Percentiles rank a stretch among this genome's conserved stretches.
phyloP scores from a whole-genome alignment of 495 filamentous ascomycete species.

The Daldinia vernicosa region DNA sequence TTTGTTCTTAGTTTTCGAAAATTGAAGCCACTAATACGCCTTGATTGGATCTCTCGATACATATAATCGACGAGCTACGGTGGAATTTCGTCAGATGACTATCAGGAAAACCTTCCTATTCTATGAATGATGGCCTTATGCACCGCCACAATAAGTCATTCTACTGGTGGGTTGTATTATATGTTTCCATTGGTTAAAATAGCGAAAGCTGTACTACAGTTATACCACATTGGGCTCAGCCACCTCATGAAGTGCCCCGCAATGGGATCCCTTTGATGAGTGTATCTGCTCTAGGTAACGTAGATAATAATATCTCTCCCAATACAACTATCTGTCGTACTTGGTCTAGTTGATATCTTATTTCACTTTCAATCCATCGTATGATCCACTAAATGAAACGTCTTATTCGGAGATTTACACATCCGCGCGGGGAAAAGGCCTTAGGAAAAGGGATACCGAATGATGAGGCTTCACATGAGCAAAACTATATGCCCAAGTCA shows the following conservation, averaged over 20 bases:
- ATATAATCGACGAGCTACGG: background rate
- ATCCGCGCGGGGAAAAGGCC: background rate
- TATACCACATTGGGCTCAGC: conserved; percentile 2
- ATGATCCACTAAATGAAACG: background rate
- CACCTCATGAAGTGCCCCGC: background rate
- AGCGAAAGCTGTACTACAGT: background rate
- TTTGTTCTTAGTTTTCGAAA: background rate
- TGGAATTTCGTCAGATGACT: background rate
- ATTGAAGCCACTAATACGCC: background rate
- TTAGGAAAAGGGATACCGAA: background rate
- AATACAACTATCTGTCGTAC: background rate
- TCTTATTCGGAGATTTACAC: background rate
- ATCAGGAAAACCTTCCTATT: background rate
- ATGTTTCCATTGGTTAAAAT: background rate
- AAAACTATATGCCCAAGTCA: background rate
- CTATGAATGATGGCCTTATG: background rate
- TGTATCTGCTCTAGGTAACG: background rate
- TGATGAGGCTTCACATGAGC: background rate
- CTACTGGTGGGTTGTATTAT: background rate
- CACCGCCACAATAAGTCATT: background rate
- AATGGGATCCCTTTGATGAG: background rate
- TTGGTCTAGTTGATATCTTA: background rate
- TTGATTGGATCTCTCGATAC: background rate
- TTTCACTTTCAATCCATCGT: background rate
- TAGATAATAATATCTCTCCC: background rate